Percentiles rank a stretch among this genome's conserved stretches.
phyloP scores from a whole-genome alignment of 2,329 filamentous ascomycete genomes.

The Aspergillus hiratsukae region DNA sequence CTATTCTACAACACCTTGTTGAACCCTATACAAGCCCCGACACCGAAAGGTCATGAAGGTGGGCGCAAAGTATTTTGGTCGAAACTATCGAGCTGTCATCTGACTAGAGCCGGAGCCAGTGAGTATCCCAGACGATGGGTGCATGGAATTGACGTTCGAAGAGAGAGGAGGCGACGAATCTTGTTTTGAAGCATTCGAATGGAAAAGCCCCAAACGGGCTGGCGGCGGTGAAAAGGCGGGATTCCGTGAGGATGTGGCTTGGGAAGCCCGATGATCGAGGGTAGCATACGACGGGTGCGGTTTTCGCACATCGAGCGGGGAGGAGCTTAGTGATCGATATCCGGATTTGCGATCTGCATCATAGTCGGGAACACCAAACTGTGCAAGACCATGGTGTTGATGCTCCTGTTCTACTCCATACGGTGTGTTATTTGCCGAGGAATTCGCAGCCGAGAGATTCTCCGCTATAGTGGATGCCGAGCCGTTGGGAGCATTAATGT shows the following conservation, averaged over 20 bases:
- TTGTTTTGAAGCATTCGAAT: slow-evolving; percentile 23
- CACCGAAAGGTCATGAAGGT: background rate
- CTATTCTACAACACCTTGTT: slow-evolving; percentile 14
- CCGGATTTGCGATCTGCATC: slow-evolving; percentile 32
- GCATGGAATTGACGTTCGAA: slow-evolving; percentile 28
- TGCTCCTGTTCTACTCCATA: slow-evolving; percentile 36
- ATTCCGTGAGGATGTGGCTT: slow-evolving; percentile 18
- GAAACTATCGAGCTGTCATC: slow-evolving; percentile 28
- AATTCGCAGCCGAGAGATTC: slow-evolving; percentile 37
- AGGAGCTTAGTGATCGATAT: slow-evolving; percentile 35
- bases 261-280: slow-evolving; percentile 25
- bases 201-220: slow-evolving; percentile 32
- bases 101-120: slow-evolving; percentile 27
- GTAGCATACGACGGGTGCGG: slow-evolving; percentile 23
- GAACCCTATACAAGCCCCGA: slow-evolving; percentile 12
- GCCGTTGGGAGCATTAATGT: slow-evolving; percentile 40
- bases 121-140: slow-evolving; percentile 27
- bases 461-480: slow-evolving; percentile 46
- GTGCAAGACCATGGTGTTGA: slow-evolving; percentile 18
- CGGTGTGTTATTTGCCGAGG: slow-evolving; percentile 42
- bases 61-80: background rate
- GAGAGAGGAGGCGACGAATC: slow-evolving; percentile 29
- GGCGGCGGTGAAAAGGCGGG: slow-evolving; percentile 31
- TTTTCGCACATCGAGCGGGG: slow-evolving; percentile 38
- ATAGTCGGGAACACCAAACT: slow-evolving; percentile 29